phyloP scores from a whole-genome alignment of 2,329 filamentous ascomycete species.

The Aureobasidium uvarum region DNA sequence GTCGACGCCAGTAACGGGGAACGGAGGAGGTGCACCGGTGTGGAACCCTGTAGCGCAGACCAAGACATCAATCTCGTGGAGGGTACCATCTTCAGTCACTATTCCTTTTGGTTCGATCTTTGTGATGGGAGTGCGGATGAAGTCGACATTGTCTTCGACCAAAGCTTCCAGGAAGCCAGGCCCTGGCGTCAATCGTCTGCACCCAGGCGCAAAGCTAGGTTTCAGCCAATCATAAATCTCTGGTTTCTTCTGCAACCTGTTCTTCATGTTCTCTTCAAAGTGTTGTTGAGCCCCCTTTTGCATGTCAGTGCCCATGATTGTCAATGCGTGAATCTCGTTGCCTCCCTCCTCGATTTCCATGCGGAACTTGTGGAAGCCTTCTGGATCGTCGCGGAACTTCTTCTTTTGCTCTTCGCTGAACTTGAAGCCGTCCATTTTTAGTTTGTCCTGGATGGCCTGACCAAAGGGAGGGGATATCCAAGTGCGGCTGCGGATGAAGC shows the following conservation, averaged over 20 bases:
- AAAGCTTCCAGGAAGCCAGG: slow-evolving; percentile 55
- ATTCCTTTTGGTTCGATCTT: slow-evolving; percentile 42
- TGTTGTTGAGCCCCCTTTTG: slow-evolving; percentile 40
- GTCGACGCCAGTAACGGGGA: slow-evolving; percentile 39
- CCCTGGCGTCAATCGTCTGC: slow-evolving; percentile 51
- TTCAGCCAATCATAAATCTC: slow-evolving; percentile 45
- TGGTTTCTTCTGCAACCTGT: slow-evolving; percentile 40
- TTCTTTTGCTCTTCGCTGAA: slow-evolving; percentile 30
- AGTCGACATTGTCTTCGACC: slow-evolving; percentile 47
- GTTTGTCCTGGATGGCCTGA: slow-evolving; percentile 34
- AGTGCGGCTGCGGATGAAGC: slow-evolving; percentile 52
- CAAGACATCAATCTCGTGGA: slow-evolving; percentile 44
- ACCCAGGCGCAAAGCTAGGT: slow-evolving; percentile 48
- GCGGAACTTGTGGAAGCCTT: slow-evolving; percentile 44
- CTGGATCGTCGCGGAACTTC: slow-evolving; percentile 44
- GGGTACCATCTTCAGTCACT: slow-evolving; percentile 43
- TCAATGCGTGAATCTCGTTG: slow-evolving; percentile 32
- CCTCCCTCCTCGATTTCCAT: slow-evolving; percentile 43
- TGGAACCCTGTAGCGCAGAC: slow-evolving; percentile 46
- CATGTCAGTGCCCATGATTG: slow-evolving; percentile 40
- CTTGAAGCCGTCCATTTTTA: slow-evolving; percentile 39
- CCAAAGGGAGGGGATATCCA: slow-evolving; percentile 50
- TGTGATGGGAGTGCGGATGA: slow-evolving; percentile 43
- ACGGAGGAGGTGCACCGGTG: slow-evolving; percentile 41
- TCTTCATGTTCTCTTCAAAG: slow-evolving; percentile 46